Evolutionary conservation across 1,284 basidiomycete genomes (phyloP).

Genomic region (Tausonia pullulans): DNA sequence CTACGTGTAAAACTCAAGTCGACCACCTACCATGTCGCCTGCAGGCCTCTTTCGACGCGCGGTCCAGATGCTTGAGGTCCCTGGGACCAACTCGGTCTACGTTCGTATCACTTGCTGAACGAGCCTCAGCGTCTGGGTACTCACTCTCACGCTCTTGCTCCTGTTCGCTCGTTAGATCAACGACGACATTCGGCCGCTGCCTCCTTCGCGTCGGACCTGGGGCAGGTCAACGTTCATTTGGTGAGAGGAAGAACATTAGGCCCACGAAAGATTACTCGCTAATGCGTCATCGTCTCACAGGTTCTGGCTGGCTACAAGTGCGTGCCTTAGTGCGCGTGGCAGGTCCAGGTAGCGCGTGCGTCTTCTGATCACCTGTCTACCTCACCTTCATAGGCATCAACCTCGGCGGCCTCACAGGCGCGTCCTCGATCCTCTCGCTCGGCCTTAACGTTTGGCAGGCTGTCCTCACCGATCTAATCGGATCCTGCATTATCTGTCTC

Average conservation of each 20-base stretch:
- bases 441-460: conserved; percentile 11
- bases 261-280: no score
- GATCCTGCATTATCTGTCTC: background rate
- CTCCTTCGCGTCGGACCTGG: conserved; percentile 9
- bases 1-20: no score
- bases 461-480: conserved; percentile 4
- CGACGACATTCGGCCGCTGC: conserved; percentile 10
- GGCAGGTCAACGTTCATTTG: conserved; percentile 6
- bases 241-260: no score
- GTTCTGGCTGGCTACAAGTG: conserved; percentile 12
- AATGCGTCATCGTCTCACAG: background rate
- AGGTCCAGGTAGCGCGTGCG: no score
- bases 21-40: no score
- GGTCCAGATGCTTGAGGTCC: background rate
- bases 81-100: background rate
- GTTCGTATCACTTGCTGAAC: background rate
- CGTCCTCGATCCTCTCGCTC: background rate
- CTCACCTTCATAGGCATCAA: background rate
- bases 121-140: background rate
- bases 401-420: background rate
- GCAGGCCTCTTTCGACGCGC: background rate
- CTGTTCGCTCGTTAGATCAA: background rate
- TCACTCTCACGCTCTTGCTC: background rate
- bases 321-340: background rate
- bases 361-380: background rate